Conservation (phyloP, 1,284 basidiomycete species). For the Ganoderma leucocontextum region DNA sequence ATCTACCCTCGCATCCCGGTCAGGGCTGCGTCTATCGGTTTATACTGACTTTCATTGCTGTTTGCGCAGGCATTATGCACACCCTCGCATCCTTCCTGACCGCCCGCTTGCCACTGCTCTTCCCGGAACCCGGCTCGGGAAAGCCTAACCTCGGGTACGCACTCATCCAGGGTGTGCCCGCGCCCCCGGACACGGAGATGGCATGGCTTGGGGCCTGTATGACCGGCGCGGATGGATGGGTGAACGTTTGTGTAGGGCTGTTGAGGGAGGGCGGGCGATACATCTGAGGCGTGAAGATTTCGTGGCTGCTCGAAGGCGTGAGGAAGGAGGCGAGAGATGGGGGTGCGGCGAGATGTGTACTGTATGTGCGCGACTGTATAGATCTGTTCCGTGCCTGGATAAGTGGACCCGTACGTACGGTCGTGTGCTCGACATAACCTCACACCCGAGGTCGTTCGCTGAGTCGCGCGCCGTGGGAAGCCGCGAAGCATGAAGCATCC, state of each 20-base stretch:
- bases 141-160: slow-evolving; percentile 65
- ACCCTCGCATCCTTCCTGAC: slow-evolving; percentile 69
- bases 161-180: slow-evolving; percentile 87
- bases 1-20: neutral
- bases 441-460: neutral
- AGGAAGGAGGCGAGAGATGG: neutral
- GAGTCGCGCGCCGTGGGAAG: neutral
- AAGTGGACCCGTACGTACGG: neutral
- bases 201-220: slow-evolving; percentile 93
- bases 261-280: slow-evolving; percentile 36
- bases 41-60: neutral
- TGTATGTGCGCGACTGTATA: slow-evolving; percentile 10
- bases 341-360: slow-evolving; percentile 3
- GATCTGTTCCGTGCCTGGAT: neutral
- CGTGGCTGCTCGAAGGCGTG: neutral
- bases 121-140: slow-evolving; percentile 51
- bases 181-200: slow-evolving; percentile 89
- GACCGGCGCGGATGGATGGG: slow-evolving; percentile 94
- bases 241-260: slow-evolving; percentile 82
- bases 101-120: slow-evolving; percentile 70
- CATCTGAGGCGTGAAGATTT: slow-evolving; percentile 7
- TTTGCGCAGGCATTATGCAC: slow-evolving; percentile 58
- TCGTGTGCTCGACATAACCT: neutral
- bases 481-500: no score
- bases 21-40: neutral